Conservation (phyloP, 768 basidiomycete genomes). For the Calocybe gangraenosa region DNA sequence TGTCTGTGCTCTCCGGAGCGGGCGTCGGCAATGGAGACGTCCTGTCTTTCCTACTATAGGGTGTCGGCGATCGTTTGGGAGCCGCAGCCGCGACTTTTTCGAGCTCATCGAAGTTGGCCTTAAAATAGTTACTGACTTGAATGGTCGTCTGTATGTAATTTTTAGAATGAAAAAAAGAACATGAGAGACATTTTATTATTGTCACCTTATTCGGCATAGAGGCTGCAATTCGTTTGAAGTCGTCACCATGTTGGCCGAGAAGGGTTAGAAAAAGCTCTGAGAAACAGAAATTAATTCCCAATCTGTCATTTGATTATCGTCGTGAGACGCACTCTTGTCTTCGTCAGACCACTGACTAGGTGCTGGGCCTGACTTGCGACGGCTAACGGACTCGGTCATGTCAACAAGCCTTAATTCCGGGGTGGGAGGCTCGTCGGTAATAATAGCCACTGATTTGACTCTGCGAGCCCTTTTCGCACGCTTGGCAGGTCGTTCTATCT, state of each 20-base stretch:
- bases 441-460: slow-evolving; percentile 39
- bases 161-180: not conserved
- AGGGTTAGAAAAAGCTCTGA: slow-evolving; percentile 45
- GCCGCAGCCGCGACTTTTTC: slow-evolving; percentile 38
- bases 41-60: slow-evolving; percentile 22
- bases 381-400: slow-evolving; percentile 19
- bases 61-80: slow-evolving; percentile 38
- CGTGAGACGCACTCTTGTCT: slow-evolving; percentile 50
- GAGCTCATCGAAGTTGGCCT: slow-evolving; percentile 35
- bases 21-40: slow-evolving; percentile 10
- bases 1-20: slow-evolving; percentile 1
- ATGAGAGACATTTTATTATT: slow-evolving; percentile 31
- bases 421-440: slow-evolving; percentile 29
- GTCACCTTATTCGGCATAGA: slow-evolving; percentile 52
- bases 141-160: slow-evolving; percentile 41
- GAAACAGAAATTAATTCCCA: not conserved
- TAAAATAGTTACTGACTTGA: slow-evolving; percentile 54
- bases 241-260: slow-evolving; percentile 57
- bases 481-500: slow-evolving; percentile 34
- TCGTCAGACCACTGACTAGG: slow-evolving; percentile 57
- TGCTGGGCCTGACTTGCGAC: slow-evolving; percentile 19
- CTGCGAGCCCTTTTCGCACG: slow-evolving; percentile 34
- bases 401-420: slow-evolving; percentile 26
- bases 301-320: not conserved
- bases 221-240: slow-evolving; percentile 67